Evolutionary conservation across 768 basidiomycete species (phyloP).

Genomic region (Trametes coccinea): DNA sequence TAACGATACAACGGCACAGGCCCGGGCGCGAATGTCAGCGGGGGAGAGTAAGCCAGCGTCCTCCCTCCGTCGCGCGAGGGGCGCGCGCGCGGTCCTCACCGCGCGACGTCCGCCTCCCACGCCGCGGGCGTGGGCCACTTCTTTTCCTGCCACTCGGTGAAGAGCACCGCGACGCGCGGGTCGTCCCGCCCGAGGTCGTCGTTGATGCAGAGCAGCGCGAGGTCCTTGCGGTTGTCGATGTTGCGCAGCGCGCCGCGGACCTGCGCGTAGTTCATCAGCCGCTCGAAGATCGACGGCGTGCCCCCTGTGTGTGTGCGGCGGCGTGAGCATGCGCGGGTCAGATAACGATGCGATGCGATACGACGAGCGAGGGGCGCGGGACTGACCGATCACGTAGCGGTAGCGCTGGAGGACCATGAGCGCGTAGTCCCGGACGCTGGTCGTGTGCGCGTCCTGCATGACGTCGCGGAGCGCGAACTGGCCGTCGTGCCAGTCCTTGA

Average conservation of each 20-base stretch:
- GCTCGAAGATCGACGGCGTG: constrained; percentile 29
- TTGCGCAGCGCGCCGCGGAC: constrained; percentile 20
- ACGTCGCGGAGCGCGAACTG: constrained; percentile 29
- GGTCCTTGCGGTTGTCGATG: constrained; percentile 24
- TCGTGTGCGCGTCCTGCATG: constrained; percentile 21
- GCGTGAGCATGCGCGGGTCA: too few species aligned
- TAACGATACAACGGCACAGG: too few species aligned
- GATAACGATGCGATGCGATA: too few species aligned
- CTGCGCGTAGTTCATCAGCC: constrained; percentile 25
- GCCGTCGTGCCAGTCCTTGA: constrained; percentile 25
- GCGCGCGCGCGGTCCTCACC: too few species aligned
- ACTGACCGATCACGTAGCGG: constrained; percentile 35
- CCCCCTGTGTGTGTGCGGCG: constrained; percentile 11
- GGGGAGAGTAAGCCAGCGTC: too few species aligned
- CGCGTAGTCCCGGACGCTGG: constrained; percentile 33
- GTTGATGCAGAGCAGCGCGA: constrained; percentile 36
- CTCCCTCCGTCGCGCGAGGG: too few species aligned
- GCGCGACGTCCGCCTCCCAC: constrained; percentile 23
- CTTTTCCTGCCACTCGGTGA: constrained; percentile 24
- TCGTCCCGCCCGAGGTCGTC: constrained; percentile 32
- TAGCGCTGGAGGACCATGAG: constrained; percentile 37
- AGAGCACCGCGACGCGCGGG: constrained; percentile 12
- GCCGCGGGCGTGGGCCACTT: constrained; percentile 25
- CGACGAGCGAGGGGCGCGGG: not conserved
- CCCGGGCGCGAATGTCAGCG: too few species aligned